Base-by-base conservation (phyloP, 2,329 filamentous ascomycete genomes). In the Onygenales sp. region DNA sequence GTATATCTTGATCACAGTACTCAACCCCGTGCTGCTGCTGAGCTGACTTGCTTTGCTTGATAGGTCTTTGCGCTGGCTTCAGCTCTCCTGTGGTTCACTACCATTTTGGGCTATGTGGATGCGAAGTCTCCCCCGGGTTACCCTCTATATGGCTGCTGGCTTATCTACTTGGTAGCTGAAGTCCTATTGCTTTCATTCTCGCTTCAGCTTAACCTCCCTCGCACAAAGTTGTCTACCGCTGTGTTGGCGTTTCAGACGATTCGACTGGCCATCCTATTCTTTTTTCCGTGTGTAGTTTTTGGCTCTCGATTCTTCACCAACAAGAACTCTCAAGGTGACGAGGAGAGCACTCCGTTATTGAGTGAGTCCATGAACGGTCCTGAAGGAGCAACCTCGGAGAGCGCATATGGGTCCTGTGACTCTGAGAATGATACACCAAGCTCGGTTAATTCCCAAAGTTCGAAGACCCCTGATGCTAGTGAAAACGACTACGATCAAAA, bases 111-210 rank as follows among this genome's bases (percentile, higher is more conserved):
- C 17, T 72, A 86, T 11, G 68, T 74, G 2, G 77, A 81, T 51
- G 70, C 72, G 14, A 63, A 72, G 33, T 71, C 74, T 50, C 73
- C 76, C 2, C 74, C 81, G 8, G 84, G 82, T 75, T 82, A 84
- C 59, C 82, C 84, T 0, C 83, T 82, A 57, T 78, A 79, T 57
- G 83, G 82, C 14, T 79, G 80, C 10, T 86, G 84, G 75, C 58
- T 79, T 33, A 65, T 86, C 13, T 79, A 79, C 11, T 67, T 85
- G 6, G 59, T 74, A 11, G 77, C 80, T 37, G 85, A 88, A 61
- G 63, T 76, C 0, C 60, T 64, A 48, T 68, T 82, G 34, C 63
- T 75, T 27, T 59, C 70, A 11, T 58, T 79, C 14, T 63, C 68
- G 21, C n/a, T 57, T 64, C 65, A 17, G 51, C 69, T 44, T 61